phyloP scores from a whole-genome alignment of 441 rosid species.

The Brassica balearica region DNA sequence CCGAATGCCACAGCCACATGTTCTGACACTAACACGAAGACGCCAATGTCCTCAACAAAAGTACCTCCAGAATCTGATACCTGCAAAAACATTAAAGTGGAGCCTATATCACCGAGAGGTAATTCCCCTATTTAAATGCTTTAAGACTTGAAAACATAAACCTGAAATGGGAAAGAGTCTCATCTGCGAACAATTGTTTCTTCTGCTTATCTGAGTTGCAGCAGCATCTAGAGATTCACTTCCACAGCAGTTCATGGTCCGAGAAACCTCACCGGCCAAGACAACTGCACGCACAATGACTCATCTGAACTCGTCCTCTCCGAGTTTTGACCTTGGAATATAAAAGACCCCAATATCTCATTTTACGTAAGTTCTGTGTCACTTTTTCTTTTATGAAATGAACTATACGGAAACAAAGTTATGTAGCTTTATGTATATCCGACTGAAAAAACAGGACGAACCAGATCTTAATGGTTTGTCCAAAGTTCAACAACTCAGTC shows the following conservation, averaged over 20 bases:
- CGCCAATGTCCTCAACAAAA: conserved; percentile 18
- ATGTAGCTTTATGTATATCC: not conserved
- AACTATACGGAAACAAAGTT: not conserved
- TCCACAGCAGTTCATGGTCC: conserved; percentile 22
- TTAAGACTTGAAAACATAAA: not conserved
- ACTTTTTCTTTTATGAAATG: conserved; percentile 3
- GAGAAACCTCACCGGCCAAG: conserved; percentile 20
- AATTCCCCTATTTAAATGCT: conserved; percentile 2
- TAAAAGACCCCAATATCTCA: conserved; percentile 6
- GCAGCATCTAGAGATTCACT: conserved; percentile 26
- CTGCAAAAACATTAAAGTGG: conserved; percentile 15
- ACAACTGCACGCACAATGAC: conserved; percentile 18
- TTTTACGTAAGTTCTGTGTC: conserved; percentile 8
- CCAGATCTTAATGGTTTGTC: not conserved
- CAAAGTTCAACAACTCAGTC: not conserved
- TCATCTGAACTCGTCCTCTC: conserved; percentile 11
- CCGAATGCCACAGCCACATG: conserved; percentile 46
- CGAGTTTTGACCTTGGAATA: conserved; percentile 46
- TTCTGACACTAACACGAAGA: conserved; percentile 29
- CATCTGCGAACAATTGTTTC: not conserved
- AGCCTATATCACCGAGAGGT: conserved; percentile 34
- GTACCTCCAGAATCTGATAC: conserved; percentile 20
- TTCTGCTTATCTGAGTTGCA: conserved; percentile 17
- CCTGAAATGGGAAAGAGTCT: conserved; percentile 4
- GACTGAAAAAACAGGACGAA: not conserved